phyloP scores from a whole-genome alignment of 768 basidiomycete species.

The Coprinopsis strossmayeri region DNA sequence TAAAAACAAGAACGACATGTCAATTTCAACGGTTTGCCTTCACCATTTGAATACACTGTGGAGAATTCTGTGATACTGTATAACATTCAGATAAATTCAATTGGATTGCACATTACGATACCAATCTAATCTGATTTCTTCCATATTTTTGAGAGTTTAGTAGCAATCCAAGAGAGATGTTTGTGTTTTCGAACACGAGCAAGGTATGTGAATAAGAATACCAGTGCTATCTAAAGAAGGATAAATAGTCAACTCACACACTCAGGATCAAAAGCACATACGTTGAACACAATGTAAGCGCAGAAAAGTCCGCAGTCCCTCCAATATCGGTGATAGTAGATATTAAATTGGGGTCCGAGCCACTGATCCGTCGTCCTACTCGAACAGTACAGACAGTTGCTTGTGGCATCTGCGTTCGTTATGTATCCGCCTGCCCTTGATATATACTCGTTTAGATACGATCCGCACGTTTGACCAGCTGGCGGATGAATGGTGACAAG shows the following conservation, averaged over 20 bases:
- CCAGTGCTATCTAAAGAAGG: slow-evolving; percentile 30
- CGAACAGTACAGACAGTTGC: slow-evolving; percentile 51
- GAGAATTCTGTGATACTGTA: too few relatives aligned
- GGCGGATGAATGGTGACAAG: slow-evolving; percentile 56
- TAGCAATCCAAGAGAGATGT: not conserved
- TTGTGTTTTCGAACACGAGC: slow-evolving; percentile 38
- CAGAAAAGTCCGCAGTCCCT: slow-evolving; percentile 46
- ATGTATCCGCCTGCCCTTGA: slow-evolving; percentile 50
- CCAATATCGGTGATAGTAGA: slow-evolving; percentile 49
- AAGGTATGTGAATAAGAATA: slow-evolving; percentile 50
- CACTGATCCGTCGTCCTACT: slow-evolving; percentile 48
- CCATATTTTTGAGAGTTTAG: too few relatives aligned
- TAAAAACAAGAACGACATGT: too few relatives aligned
- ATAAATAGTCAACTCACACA: not conserved
- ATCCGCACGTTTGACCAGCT: slow-evolving; percentile 46
- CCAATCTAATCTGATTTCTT: too few relatives aligned
- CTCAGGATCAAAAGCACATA: slow-evolving; percentile 16
- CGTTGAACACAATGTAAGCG: slow-evolving; percentile 41
- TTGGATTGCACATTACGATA: too few relatives aligned
- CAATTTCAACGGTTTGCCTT: too few relatives aligned
- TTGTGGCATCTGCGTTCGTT: slow-evolving; percentile 42
- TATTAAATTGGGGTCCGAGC: slow-evolving; percentile 50
- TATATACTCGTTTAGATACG: slow-evolving; percentile 49
- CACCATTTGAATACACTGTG: too few relatives aligned
- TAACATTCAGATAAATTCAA: too few relatives aligned